Evolutionary conservation across 306 rosid genomes (phyloP), one percentile per base, ranked within the genome.

Genomic region (Quercus ilex): DNA sequence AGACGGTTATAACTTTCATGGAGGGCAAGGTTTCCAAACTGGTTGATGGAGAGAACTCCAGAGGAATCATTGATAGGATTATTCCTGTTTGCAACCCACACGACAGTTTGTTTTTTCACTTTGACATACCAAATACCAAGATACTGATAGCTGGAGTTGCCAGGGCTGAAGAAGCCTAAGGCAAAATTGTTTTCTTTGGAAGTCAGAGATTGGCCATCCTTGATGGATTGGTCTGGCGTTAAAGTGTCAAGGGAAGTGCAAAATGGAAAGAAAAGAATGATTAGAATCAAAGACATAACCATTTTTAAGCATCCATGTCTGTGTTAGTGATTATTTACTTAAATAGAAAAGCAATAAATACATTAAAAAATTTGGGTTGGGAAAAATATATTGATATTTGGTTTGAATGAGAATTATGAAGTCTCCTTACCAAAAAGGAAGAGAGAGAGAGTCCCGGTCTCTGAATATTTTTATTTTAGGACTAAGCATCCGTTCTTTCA

Each of bases 1-100:
- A 35, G 65, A 6, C 35, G 14, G 3, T 28, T 51, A 35, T 18
- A 38, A 52, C 25, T 17, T 23, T 70, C 49, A 41, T 41, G 63
- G 68, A 83, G 59, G 18, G 60, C 28, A 33, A 83, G 80, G 49
- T 55, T 76, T 51, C 83, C 83, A 4, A 18, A 53, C 10, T 20
- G 30, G 4, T 74, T 6, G 5, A 74, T 41, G 5, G 74, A 65
- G 18, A 83, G 25, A 12, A 79, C 13, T 26, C 86, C 86, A 25
- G 86, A 74, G 68, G 80, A 30, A 28, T 60, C 80, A 71, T 19
- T 43, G 30, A 82, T 19, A 14, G 83, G 86, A 25, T 49, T 41
- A 56, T 82, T 78, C 46, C 79, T 43, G 83, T 41, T 41, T 41
- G 49, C 49, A 41, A 41, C 49, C 49, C 49, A 41, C 49, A 41